Evolutionary conservation across 73 alveolate genomes (phyloP).

Genomic region (Paramecium sexaurelia): DNA sequence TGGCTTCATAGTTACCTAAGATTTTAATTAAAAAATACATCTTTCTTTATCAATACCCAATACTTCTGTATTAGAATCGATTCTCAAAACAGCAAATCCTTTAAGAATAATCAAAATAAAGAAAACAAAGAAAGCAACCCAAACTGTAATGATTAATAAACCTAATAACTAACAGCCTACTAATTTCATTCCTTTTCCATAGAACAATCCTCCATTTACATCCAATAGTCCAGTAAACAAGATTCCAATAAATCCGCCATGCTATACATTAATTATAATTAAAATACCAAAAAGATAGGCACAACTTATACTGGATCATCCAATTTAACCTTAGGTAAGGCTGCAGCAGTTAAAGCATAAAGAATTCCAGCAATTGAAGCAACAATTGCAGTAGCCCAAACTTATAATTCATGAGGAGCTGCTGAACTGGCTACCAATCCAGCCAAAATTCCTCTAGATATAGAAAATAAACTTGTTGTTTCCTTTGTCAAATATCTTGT

Average conservation of each 20-base stretch:
- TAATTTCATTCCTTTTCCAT: background rate
- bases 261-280: background rate
- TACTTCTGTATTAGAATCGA: background rate
- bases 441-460: slow-evolving; percentile 19
- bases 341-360: background rate
- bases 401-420: background rate
- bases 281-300: background rate
- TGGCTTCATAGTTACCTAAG: slow-evolving; percentile 24
- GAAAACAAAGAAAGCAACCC: slow-evolving; percentile 49
- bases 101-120: slow-evolving; percentile 3
- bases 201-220: slow-evolving; percentile 8
- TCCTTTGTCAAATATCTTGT: slow-evolving; percentile 22
- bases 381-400: slow-evolving; percentile 10
- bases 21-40: background rate
- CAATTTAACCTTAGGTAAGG: background rate
- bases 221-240: slow-evolving; percentile 28
- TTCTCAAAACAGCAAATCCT: slow-evolving; percentile 52
- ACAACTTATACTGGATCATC: slow-evolving; percentile 45
- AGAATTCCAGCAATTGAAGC: slow-evolving; percentile 19
- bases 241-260: slow-evolving; percentile 40
- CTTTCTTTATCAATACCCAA: slow-evolving; percentile 5
- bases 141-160: slow-evolving; percentile 7
- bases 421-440: slow-evolving; percentile 33
- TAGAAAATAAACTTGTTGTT: background rate
- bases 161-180: background rate